phyloP scores from a whole-genome alignment of 768 basidiomycete species.

The Suillus brevipes region DNA sequence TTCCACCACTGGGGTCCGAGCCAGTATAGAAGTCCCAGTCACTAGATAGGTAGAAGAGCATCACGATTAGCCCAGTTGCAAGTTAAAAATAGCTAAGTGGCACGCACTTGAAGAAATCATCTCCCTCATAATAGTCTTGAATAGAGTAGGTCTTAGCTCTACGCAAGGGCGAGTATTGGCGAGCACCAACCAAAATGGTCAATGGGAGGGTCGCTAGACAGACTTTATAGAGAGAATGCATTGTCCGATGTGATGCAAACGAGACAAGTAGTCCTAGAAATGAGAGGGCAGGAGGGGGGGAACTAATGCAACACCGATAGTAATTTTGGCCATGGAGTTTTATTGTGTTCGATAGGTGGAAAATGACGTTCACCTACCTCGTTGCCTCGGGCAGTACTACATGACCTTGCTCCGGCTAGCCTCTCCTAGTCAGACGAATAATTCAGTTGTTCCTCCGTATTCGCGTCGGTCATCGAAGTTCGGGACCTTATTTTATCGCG shows the following conservation, averaged over 20 bases:
- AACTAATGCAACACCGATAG: not conserved
- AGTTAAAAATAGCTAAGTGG: not conserved
- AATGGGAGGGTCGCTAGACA: conserved; percentile 34
- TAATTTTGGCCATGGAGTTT: not conserved
- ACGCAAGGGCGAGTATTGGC: conserved; percentile 21
- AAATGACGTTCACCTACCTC: not conserved
- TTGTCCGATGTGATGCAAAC: conserved; percentile 15
- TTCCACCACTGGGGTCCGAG: conserved; percentile 69
- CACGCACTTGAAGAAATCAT: conserved; percentile 61
- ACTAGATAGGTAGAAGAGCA: conserved; percentile 34
- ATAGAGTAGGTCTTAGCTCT: conserved; percentile 35
- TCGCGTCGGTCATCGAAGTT: not conserved
- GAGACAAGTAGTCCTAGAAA: not conserved
- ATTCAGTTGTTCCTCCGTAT: not conserved
- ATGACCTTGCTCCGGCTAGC: not conserved
- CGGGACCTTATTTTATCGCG: not conserved
- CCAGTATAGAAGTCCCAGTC: conserved; percentile 66
- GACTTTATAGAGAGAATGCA: conserved; percentile 33
- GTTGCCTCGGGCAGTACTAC: not conserved
- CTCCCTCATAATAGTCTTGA: conserved; percentile 44
- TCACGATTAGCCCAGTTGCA: not conserved
- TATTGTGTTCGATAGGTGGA: not conserved
- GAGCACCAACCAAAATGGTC: conserved; percentile 38
- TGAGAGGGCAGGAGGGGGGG: not conserved
- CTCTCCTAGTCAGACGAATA: not conserved